These are phyloP conservation scores for Cronartium quercuum DNA, from an alignment of 1,284 basidiomycete genomes.

Conservation along the genomic window DNA sequence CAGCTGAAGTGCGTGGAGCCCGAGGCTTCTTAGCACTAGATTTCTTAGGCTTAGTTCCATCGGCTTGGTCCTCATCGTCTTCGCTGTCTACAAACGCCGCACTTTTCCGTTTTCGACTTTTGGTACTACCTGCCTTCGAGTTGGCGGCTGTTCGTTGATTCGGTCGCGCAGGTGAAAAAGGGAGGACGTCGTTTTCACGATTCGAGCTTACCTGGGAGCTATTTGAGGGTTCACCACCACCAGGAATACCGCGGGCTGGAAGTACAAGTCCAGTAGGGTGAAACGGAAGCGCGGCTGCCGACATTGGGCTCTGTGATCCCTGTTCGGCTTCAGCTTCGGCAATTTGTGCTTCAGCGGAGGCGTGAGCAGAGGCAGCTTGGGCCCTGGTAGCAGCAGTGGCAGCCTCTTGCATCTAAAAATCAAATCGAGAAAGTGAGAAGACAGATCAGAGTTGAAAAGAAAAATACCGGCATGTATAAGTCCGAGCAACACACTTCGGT, in stretches of 20 bases:
- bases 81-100: constrained; percentile 16
- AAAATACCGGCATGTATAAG: neutral
- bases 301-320: neutral
- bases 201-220: neutral
- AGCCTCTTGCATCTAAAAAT: neutral
- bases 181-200: neutral
- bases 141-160: neutral
- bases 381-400: neutral
- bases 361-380: neutral
- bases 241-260: constrained; percentile 25
- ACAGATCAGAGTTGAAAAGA: neutral
- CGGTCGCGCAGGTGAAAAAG: neutral
- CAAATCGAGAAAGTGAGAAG: neutral
- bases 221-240: neutral
- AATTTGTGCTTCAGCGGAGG: neutral
- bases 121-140: neutral
- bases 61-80: constrained; percentile 6
- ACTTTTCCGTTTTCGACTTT: constrained; percentile 12
- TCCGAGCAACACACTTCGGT: constrained; percentile 2
- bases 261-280: neutral
- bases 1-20: constrained; percentile 3
- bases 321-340: constrained; percentile 11
- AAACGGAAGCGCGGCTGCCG: neutral
- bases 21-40: neutral
- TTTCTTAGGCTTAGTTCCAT: neutral